Base-by-base conservation (phyloP, 805 yeast genomes). In the Wickerhamiella allomyrinae region DNA sequence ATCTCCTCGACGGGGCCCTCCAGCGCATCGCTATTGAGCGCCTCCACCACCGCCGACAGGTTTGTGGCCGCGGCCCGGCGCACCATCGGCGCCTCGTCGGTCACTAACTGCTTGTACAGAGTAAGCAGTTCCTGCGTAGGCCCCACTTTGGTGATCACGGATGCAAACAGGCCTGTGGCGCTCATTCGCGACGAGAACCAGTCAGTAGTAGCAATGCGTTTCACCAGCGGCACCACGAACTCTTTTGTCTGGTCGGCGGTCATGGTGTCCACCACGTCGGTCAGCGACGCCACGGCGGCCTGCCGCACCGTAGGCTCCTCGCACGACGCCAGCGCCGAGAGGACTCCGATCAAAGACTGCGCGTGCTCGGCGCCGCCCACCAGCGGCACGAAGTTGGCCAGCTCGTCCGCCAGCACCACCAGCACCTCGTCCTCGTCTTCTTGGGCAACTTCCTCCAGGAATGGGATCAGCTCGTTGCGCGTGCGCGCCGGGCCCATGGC, bases 401-500 rank as follows among this genome's bases (percentile, higher is more conserved):
- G 66, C 66, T 87, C 89, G 52, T 80, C 84, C 3, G 96, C 96
- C 48, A 93, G 71, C 17, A 86, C 89, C 1, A 95, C 84, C 62
- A 89, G 79, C 6, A 91, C 95, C 63, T 91, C 99, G 62, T 91
- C 99, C 63, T 91, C 99, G 59, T 93, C 99, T 54, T 91, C 99
- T 50, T 60, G 61, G 10, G 64, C 60, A 17, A 52, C 62, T 47
- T 80, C 87, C 51, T 79, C 84, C 47, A 91, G 70, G 56, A 89
- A 91, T 29, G 97, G 96, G 41, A 91, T 68, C 57, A 91, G 70
- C 59, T 91, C 98, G 37, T 72, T 71, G 46, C 95, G 71, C 9
- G 97, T 82, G 56, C 97, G 74, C 59, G 85, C 94, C 6, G 91
- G 87, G 7, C 98, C 98, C 44, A 91, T 66, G 2, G 97, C 98